These are phyloP conservation scores for Fusarium hostae DNA, from an alignment of 2,329 filamentous ascomycete species.

Conservation along the genomic window DNA sequence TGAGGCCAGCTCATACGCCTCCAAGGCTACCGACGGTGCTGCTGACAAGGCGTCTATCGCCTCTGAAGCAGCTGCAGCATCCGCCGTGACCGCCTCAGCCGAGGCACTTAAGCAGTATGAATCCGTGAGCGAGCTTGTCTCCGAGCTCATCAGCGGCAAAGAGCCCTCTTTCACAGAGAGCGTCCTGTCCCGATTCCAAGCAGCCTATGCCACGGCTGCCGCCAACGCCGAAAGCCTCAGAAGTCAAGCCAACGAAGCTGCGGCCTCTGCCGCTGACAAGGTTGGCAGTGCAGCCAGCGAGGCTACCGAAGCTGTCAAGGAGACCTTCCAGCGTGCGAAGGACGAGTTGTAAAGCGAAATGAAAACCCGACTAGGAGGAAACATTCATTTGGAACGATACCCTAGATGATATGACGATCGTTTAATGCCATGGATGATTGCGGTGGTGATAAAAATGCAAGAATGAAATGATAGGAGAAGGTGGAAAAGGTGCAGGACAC, in stretches of 20 bases:
- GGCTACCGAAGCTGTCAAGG: slow-evolving; percentile 57
- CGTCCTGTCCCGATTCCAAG: slow-evolving; percentile 76
- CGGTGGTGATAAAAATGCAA: slow-evolving; percentile 5
- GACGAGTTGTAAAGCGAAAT: slow-evolving; percentile 54
- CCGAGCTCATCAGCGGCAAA: slow-evolving; percentile 79
- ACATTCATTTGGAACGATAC: slow-evolving; percentile 46
- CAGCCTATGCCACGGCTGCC: slow-evolving; percentile 75
- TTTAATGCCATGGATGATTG: slow-evolving; percentile 40
- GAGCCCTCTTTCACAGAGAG: slow-evolving; percentile 86
- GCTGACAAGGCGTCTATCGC: slow-evolving; percentile 50
- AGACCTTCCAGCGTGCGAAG: slow-evolving; percentile 48
- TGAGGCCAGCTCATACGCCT: slow-evolving; percentile 66
- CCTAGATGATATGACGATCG: slow-evolving; percentile 44
- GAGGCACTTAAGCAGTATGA: slow-evolving; percentile 73
- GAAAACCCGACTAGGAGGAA: slow-evolving; percentile 17
- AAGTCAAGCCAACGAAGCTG: slow-evolving; percentile 49
- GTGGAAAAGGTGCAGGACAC: slow-evolving; percentile 25
- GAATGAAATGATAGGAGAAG: slow-evolving; percentile 20
- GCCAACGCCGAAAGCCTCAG: slow-evolving; percentile 62
- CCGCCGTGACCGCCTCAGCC: slow-evolving; percentile 69
- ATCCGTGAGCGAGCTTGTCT: slow-evolving; percentile 76
- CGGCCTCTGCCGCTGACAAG: slow-evolving; percentile 50
- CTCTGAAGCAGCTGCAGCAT: slow-evolving; percentile 61
- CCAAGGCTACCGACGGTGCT: slow-evolving; percentile 65
- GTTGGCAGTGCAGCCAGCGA: slow-evolving; percentile 53